Evolutionary conservation across 192 early-diverging fungal species (phyloP).

Genomic region (Gryganskiella cystojenkinii): DNA sequence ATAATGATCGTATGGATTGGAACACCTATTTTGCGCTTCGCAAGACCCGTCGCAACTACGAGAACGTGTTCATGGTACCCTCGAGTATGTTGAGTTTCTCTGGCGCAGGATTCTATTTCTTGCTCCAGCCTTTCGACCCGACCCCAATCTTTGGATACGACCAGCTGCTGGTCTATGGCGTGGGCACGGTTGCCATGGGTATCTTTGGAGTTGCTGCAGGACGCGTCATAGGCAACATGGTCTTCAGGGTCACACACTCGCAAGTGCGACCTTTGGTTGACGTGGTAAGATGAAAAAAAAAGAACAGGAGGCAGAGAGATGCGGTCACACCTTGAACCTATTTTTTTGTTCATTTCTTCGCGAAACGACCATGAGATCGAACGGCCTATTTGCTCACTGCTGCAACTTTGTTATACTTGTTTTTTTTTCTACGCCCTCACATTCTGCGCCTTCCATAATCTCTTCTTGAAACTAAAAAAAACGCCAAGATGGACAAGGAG

Average conservation of each 20-base stretch:
- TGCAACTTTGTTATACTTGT: neutral
- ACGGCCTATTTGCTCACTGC: neutral
- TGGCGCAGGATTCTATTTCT: constrained; percentile 65
- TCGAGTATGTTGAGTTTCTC: constrained; percentile 47
- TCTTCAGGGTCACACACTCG: constrained; percentile 67
- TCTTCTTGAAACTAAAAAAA: too few species aligned
- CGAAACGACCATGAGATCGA: neutral
- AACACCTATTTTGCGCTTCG: constrained; percentile 73
- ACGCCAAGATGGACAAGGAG: constrained; percentile 58
- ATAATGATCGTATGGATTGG: constrained; percentile 53
- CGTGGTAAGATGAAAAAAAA: constrained; percentile 28
- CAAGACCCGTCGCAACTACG: constrained; percentile 69
- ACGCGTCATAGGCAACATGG: constrained; percentile 68
- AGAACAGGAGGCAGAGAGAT: too few species aligned
- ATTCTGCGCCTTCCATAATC: neutral
- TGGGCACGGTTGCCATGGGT: constrained; percentile 65
- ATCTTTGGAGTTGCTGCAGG: constrained; percentile 71
- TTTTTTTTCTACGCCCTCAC: neutral
- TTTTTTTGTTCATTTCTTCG: neutral
- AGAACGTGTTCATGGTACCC: constrained; percentile 67
- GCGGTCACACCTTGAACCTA: too few species aligned
- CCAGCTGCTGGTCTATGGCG: constrained; percentile 66
- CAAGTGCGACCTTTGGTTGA: constrained; percentile 59
- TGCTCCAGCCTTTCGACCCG: constrained; percentile 69
- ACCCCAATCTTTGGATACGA: constrained; percentile 76